These are phyloP conservation scores for Magnusiomyces suaveolens DNA, from an alignment of 1,139 yeast genomes.

Conservation along the genomic window DNA sequence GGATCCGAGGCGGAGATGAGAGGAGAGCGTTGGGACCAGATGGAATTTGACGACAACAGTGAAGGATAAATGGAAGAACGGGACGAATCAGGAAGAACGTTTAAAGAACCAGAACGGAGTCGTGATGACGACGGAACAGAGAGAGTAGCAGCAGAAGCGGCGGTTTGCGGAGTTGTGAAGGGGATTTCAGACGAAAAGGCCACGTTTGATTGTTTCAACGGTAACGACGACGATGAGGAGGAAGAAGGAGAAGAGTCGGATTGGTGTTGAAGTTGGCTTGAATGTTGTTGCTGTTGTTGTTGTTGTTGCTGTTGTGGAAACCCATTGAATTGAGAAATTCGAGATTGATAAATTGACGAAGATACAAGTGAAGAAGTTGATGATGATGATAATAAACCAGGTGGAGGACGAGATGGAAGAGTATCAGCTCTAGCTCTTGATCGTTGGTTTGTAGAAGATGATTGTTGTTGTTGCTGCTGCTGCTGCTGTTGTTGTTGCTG, in stretches of 20 bases:
- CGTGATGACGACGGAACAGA: slow-evolving; percentile 17
- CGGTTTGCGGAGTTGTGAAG: slow-evolving; percentile 6
- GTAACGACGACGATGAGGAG: too few relatives aligned
- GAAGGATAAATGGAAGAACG: slow-evolving; percentile 24
- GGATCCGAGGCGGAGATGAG: slow-evolving; percentile 13
- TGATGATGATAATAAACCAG: slow-evolving; percentile 19
- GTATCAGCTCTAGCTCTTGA: slow-evolving; percentile 39
- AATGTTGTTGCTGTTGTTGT: slow-evolving; percentile 11
- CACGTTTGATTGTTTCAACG: background rate
- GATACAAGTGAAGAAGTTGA: slow-evolving; percentile 22
- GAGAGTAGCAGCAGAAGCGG: slow-evolving; percentile 6
- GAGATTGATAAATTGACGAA: background rate
- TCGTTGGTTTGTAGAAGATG: slow-evolving; percentile 13
- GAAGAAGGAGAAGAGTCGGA: slow-evolving; percentile 16
- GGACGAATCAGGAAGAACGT: slow-evolving; percentile 24
- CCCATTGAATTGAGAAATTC: background rate
- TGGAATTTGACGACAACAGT: slow-evolving; percentile 25
- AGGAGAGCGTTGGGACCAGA: slow-evolving; percentile 25
- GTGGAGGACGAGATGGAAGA: slow-evolving; percentile 35
- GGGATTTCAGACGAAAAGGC: slow-evolving; percentile 10
- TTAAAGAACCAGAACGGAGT: slow-evolving; percentile 31
- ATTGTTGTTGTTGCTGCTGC: slow-evolving; percentile 2
- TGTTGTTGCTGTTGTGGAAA: slow-evolving; percentile 7
- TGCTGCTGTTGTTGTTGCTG: slow-evolving; percentile 8
- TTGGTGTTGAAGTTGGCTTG: slow-evolving; percentile 4